phyloP scores from a whole-genome alignment of 768 basidiomycete species.

The Mycena galericulata region DNA sequence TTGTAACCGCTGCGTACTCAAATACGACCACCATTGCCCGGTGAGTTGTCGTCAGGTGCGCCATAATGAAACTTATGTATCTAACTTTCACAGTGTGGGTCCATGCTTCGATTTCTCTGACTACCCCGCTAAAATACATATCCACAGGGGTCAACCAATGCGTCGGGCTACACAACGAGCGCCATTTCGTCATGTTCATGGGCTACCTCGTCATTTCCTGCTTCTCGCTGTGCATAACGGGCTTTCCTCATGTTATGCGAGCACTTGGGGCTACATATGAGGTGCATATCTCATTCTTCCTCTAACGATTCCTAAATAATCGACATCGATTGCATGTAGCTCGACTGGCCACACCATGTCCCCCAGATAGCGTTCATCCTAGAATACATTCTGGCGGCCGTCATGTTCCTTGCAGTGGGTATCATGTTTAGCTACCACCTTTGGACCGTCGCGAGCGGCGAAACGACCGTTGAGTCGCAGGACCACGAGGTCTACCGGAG shows the following conservation, averaged over 20 bases:
- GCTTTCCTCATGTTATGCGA: constrained; percentile 69
- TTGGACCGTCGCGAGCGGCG: constrained; percentile 76
- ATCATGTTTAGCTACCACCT: constrained; percentile 82
- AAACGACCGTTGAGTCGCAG: constrained; percentile 92
- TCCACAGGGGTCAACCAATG: constrained; percentile 95
- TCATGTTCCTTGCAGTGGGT: constrained; percentile 80
- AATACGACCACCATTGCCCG: constrained; percentile 93
- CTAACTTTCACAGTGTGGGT: constrained; percentile 7
- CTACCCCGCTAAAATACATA: constrained; percentile 15
- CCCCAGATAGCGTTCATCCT: constrained; percentile 80
- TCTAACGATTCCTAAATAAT: not conserved
- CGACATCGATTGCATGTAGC: constrained; percentile 32
- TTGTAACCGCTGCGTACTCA: constrained; percentile 90
- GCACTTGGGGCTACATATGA: constrained; percentile 65
- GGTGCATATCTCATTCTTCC: constrained; percentile 45
- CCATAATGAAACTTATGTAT: not conserved
- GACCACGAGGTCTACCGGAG: constrained; percentile 85
- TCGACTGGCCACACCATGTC: constrained; percentile 68
- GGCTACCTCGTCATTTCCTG: constrained; percentile 78
- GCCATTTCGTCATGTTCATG: constrained; percentile 97
- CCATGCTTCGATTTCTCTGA: not conserved
- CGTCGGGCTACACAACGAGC: constrained; percentile 94
- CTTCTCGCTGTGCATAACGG: constrained; percentile 70
- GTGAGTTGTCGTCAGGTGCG: constrained; percentile 59
- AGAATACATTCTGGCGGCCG: constrained; percentile 78